These are phyloP conservation scores for Ustilago bromivora DNA, from an alignment of 1,284 basidiomycete genomes.

Conservation along the genomic window DNA sequence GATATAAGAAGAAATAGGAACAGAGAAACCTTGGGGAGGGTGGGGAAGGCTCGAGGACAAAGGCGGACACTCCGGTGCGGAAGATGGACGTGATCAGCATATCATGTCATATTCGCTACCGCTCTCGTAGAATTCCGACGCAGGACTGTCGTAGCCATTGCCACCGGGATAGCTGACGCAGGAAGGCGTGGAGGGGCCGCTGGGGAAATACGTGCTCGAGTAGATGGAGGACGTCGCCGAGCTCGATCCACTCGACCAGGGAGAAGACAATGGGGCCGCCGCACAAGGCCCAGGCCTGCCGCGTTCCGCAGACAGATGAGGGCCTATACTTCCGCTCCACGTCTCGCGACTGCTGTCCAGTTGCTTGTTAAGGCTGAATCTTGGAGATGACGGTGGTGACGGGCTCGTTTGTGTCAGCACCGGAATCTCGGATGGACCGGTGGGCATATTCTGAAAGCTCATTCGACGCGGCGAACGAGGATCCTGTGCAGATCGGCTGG, in stretches of 20 bases:
- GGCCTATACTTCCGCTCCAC: neutral
- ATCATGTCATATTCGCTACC: constrained; percentile 67
- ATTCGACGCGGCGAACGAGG: constrained; percentile 19
- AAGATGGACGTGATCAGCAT: constrained; percentile 16
- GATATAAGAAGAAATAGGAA: neutral
- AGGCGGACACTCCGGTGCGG: neutral
- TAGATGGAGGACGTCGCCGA: constrained; percentile 44
- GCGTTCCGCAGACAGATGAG: constrained; percentile 10
- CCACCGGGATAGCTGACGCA: constrained; percentile 34
- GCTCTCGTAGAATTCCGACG: constrained; percentile 64
- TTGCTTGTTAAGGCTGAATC: constrained; percentile 3
- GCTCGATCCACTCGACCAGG: constrained; percentile 35
- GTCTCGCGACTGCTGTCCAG: neutral
- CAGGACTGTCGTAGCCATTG: constrained; percentile 63
- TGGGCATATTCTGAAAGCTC: constrained; percentile 26
- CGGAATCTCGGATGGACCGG: constrained; percentile 23
- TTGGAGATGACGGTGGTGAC: constrained; percentile 40
- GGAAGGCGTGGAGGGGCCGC: constrained; percentile 22
- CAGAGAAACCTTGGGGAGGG: neutral
- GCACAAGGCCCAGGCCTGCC: constrained; percentile 18
- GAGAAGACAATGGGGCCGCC: constrained; percentile 22
- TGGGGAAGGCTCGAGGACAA: neutral
- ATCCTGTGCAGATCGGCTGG: constrained; percentile 4
- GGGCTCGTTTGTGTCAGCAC: constrained; percentile 47
- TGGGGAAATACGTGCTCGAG: constrained; percentile 48